Evolutionary conservation across 371 early-diverging fungal species (phyloP).

Genomic region (Zopfochytrium polystomum): DNA sequence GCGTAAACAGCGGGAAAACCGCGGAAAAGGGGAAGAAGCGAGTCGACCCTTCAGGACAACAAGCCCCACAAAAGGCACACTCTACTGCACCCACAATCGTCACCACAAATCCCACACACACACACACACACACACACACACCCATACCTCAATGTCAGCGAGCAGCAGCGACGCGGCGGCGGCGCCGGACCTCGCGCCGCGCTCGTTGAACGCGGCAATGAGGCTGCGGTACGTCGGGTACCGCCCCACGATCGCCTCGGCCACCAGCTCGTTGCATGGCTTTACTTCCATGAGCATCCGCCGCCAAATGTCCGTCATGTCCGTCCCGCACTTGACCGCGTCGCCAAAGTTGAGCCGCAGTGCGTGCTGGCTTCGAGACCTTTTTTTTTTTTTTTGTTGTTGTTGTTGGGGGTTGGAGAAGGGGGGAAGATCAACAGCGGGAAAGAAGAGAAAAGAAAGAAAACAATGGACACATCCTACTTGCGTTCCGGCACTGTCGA

Average conservation of each 20-base stretch:
- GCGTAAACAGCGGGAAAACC: too few relatives aligned
- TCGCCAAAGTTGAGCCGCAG: constrained; percentile 43
- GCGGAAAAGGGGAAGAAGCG: too few relatives aligned
- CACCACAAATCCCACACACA: too few relatives aligned
- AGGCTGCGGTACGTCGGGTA: constrained; percentile 60
- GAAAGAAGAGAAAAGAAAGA: not conserved
- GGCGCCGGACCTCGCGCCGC: constrained; percentile 29
- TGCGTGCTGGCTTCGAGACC: constrained; percentile 37
- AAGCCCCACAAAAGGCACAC: too few relatives aligned
- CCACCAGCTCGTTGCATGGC: constrained; percentile 55
- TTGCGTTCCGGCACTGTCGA: constrained; percentile 53
- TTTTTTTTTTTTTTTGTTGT: constrained; percentile 5
- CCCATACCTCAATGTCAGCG: too few relatives aligned
- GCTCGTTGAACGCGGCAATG: constrained; percentile 45
- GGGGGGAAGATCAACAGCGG: not conserved
- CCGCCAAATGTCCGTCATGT: constrained; percentile 57
- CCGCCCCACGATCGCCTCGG: constrained; percentile 50
- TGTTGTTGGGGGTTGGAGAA: not conserved
- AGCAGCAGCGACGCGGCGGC: constrained; percentile 18
- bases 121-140: too few relatives aligned
- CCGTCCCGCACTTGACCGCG: constrained; percentile 50
- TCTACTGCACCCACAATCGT: too few relatives aligned
- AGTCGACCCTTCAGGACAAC: too few relatives aligned
- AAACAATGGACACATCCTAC: constrained; percentile 34
- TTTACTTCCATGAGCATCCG: constrained; percentile 67